phyloP scores from a whole-genome alignment of 1,139 yeast species.

The Geotrichum carabidarum region DNA sequence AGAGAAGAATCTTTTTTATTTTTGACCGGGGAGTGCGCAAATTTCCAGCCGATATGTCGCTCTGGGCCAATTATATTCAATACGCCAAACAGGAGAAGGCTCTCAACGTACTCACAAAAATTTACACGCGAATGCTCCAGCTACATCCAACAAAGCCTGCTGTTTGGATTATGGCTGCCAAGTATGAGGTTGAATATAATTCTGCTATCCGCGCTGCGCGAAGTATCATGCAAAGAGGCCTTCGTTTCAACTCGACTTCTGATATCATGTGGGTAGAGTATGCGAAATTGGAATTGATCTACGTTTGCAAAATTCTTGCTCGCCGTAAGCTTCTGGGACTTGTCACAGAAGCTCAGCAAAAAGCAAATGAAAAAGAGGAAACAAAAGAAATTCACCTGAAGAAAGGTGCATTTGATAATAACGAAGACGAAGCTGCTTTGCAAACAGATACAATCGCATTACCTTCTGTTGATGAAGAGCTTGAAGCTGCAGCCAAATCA shows the following conservation, averaged over 20 bases:
- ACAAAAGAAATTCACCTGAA: slow-evolving; percentile 25
- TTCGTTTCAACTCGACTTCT: slow-evolving; percentile 76
- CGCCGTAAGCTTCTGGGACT: slow-evolving; percentile 79
- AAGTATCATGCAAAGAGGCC: slow-evolving; percentile 73
- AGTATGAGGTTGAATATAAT: slow-evolving; percentile 84
- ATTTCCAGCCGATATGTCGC: slow-evolving; percentile 67
- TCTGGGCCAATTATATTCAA: slow-evolving; percentile 75
- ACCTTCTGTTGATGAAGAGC: slow-evolving; percentile 29
- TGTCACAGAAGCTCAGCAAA: slow-evolving; percentile 65
- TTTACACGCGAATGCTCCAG: slow-evolving; percentile 72
- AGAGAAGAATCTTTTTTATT: slow-evolving; percentile 73
- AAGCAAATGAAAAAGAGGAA: slow-evolving; percentile 48
- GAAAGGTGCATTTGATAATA: slow-evolving; percentile 24
- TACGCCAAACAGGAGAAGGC: slow-evolving; percentile 73
- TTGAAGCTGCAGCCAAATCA: slow-evolving; percentile 25
- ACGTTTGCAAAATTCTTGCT: slow-evolving; percentile 74
- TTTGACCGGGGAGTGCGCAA: slow-evolving; percentile 78
- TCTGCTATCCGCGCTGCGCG: slow-evolving; percentile 89
- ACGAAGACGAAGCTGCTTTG: slow-evolving; percentile 3
- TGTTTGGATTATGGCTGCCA: slow-evolving; percentile 94
- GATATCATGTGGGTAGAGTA: slow-evolving; percentile 72
- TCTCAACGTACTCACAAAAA: slow-evolving; percentile 71
- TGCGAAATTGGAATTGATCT: slow-evolving; percentile 80
- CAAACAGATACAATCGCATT: slow-evolving; percentile 15
- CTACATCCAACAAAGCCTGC: slow-evolving; percentile 86